Evolutionary conservation across 495 filamentous ascomycete genomes (phyloP).

Genomic region (Hypoxylon fuscum): DNA sequence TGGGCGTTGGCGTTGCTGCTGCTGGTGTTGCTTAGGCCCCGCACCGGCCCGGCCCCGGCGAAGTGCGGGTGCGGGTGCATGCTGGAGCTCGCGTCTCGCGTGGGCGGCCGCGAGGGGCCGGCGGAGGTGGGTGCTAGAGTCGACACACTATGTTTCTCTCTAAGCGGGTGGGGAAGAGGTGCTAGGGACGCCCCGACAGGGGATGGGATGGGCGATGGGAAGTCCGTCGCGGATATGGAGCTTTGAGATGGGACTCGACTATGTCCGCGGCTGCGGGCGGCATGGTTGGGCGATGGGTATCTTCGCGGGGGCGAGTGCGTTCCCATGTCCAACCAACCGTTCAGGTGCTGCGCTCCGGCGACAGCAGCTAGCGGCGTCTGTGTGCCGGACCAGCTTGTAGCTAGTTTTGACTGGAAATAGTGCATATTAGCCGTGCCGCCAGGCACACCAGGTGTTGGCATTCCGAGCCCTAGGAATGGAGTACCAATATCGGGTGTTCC

Average conservation of each 20-base stretch:
- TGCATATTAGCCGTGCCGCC: slow-evolving; percentile 88
- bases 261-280: slow-evolving; percentile 36
- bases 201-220: slow-evolving; percentile 20
- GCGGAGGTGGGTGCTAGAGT: slow-evolving; percentile 58
- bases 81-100: slow-evolving; percentile 45
- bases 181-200: slow-evolving; percentile 39
- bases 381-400: slow-evolving; percentile 79
- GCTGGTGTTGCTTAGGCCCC: slow-evolving; percentile 11
- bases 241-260: slow-evolving; percentile 55
- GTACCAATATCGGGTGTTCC: slow-evolving; percentile 60
- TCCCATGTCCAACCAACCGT: slow-evolving; percentile 51
- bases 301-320: slow-evolving; percentile 16
- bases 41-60: slow-evolving; percentile 23
- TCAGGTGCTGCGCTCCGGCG: slow-evolving; percentile 67
- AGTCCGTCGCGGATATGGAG: slow-evolving; percentile 54
- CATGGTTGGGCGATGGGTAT: slow-evolving; percentile 6
- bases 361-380: slow-evolving; percentile 89
- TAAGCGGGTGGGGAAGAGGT: slow-evolving; percentile 38
- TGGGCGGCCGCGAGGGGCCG: slow-evolving; percentile 58
- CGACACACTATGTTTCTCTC: slow-evolving; percentile 63
- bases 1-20: too few relatives aligned
- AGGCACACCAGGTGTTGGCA: slow-evolving; percentile 78
- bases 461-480: slow-evolving; percentile 72
- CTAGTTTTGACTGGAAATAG: slow-evolving; percentile 89
- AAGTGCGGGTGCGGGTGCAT: slow-evolving; percentile 13